Evolutionary conservation across 495 filamentous ascomycete genomes (phyloP), one percentile per base, ranked within the genome.

Genomic region (Penicillium cinerascens): DNA sequence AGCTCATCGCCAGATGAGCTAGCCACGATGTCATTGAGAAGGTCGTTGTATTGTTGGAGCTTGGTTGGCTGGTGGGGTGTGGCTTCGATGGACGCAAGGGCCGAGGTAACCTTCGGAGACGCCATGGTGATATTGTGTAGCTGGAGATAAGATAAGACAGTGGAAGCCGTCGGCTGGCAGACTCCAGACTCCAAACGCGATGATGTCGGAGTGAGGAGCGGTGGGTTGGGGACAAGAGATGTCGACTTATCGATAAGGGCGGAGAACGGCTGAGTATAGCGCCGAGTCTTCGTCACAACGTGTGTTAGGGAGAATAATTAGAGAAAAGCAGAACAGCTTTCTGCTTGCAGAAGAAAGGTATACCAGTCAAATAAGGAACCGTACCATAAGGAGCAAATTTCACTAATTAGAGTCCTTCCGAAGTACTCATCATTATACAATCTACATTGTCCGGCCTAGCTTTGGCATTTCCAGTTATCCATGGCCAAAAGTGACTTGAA

Each of bases 1-100:
- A 87, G 67, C 44, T 79, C 74, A 27, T 75, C 63, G 25, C 79
- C 72, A n/a, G 78, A 58, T 6, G 85, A 79, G 49, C 68, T 66
- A 11, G 77, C 65, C 49, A 84, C 71, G 66, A 92, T 85, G 49
- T 80, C 75, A 50, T 70, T 51, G 66, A 96, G 82, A 20, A 95
- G 76, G 29, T 74, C 64, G 50, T 79, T 82, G 81, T 90, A 92
- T 43, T 73, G 77, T 22, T 82, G 68, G 10, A 80, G 68, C 64
- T 83, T 85, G 63, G 78, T 76, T 25, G 69, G 67, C 33, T 80
- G 74, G 35, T 78, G 71, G 27, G 70, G 52, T 6, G 75, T 69
- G 29, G 78, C 72, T 65, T 85, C 75, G 17, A 87, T 77, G 23
- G 71, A 70, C 51, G 76, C 64, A 11, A 86, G 73, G 36, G 80